phyloP scores from a whole-genome alignment of 441 rosid species.

The Bruguiera hainesii region DNA sequence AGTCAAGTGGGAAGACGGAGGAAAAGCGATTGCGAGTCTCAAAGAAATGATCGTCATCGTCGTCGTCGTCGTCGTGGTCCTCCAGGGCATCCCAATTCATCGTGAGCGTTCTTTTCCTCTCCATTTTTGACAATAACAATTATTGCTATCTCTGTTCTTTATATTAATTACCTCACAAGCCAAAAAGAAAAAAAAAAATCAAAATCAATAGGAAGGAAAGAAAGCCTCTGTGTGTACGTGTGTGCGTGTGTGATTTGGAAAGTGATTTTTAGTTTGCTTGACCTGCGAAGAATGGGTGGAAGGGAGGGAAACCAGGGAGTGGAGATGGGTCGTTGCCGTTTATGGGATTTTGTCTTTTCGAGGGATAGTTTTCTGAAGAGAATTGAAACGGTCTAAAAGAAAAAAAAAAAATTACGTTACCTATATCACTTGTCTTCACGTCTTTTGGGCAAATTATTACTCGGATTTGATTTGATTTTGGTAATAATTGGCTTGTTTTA shows the following conservation, averaged over 20 bases:
- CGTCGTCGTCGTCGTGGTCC: conserved; percentile 56
- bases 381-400: conserved; percentile 34
- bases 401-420: not conserved
- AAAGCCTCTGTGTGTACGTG: no score
- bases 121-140: conserved; percentile 17
- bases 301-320: conserved; percentile 33
- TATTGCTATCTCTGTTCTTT: no score
- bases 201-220: not conserved
- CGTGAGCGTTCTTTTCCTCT: conserved; percentile 51
- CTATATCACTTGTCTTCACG: not conserved
- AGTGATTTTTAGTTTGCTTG: not conserved
- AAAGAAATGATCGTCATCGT: conserved; percentile 57
- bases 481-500: not conserved
- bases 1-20: conserved; percentile 42
- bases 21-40: conserved; percentile 66
- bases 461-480: not conserved
- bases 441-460: not conserved
- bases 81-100: conserved; percentile 71
- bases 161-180: no score
- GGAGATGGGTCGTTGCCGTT: conserved; percentile 5
- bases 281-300: conserved; percentile 19
- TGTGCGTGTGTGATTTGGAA: not conserved
- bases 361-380: not conserved
- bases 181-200: not conserved
- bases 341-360: conserved; percentile 9